Evolutionary conservation across 805 yeast genomes (phyloP), one percentile per base, ranked within the genome.

Genomic region (Diddensiella transvaalensis): DNA sequence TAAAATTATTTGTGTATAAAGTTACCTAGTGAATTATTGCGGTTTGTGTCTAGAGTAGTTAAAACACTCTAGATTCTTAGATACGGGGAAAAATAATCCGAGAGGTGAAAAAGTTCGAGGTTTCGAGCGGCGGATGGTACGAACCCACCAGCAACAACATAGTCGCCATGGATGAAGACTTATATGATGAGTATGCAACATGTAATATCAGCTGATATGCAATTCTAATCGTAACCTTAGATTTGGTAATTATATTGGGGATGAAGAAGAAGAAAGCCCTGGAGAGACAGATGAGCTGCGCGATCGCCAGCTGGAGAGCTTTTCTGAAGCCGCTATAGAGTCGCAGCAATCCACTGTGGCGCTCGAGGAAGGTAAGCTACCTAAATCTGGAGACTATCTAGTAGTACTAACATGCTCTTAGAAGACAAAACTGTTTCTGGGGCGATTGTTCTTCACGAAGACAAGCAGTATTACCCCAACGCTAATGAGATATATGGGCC

Each of bases 151-250:
- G n/a, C n/a, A n/a, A n/a, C n/a, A n/a, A n/a, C n/a, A n/a, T n/a
- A n/a, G n/a, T 13, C n/a, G 36, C 48, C 3, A 72, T 67, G 59
- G 85, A 79, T 58, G 84, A 80, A 19, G 85, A 80, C 51, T 61
- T 80, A 22, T 87, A 83, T 65, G 96, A 88, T 65, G 96, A 88
- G 75, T 75, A 56, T 40, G 73, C 60, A 2, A n/a, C n/a, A n/a
- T n/a, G n/a, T n/a, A n/a, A n/a, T n/a, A n/a, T n/a, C n/a, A n/a
- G n/a, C n/a, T n/a, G n/a, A 35, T 22, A 40, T 11, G 33, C 26
- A 15, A 32, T 43, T 37, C n/a, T 42, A 19, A 22, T 11, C 13
- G 22, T n/a, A n/a, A n/a, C n/a, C n/a, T 22, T 24, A 22, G 57
- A 49, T 67, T 67, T 51, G 72, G 72, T 8, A 64, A 68, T 44